Evolutionary conservation across 2,329 filamentous ascomycete species (phyloP), one percentile per base, ranked within the genome.

Genomic region (Colletotrichum camelliae): DNA sequence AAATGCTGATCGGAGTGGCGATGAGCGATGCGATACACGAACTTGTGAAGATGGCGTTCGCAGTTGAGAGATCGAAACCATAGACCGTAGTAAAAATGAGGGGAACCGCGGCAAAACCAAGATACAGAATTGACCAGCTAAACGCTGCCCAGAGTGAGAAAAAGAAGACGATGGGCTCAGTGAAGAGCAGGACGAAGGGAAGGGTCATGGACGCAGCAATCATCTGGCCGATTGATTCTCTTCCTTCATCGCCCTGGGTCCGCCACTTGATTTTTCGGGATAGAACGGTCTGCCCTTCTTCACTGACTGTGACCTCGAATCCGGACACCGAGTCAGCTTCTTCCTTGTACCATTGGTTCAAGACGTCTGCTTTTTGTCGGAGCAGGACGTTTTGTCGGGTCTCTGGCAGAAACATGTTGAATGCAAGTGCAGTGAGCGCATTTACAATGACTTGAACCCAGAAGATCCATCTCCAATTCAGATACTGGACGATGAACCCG

Each of bases 381-480:
- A 98, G 86, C 10, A 98, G 84, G 1, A 98, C 95, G 1, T 92
- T 94, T 0, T 94, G 95, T 10, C 96, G 88, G 4, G 95, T 98
- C 83, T 98, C 96, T 62, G 92, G 91, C 84, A 98, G 96, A 72
- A 95, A 90, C 5, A 94, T 67, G 12, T 90, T 87, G 29, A 97
- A 90, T 2, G 92, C 84, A 1, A 91, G 78, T 69, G 15, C 89
- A 58, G 96, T 83, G 1, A 92, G 82, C 0, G 88, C 92, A 70
- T 93, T 91, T n/a, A 91, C 85, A 55, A 98, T 95, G 7, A 92
- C 91, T 79, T 98, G 96, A 31, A 39, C 24, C 61, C 48, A 67
- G 52, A 60, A 72, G 5, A 72, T 29, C 69, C 95, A 72, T 27
- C 61, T 43, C 70, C 48, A 72, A 35, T 35, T 48, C 21, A 18